Conservation (phyloP, 805 yeast species). For the Cyberlindnera bimundalis region DNA sequence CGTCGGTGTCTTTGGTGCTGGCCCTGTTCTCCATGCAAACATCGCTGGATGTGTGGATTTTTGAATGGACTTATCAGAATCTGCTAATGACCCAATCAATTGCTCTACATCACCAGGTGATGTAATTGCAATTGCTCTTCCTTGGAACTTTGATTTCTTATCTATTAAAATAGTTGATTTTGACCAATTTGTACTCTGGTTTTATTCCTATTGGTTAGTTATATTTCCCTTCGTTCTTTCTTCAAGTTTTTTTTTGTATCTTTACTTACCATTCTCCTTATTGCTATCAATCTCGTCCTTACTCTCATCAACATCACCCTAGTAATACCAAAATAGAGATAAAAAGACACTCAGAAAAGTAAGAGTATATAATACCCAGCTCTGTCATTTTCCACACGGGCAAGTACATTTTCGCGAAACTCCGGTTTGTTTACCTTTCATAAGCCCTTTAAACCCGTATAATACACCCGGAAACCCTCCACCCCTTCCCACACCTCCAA, state of each 20-base stretch:
- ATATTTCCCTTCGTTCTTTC: too few species aligned
- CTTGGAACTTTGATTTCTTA: conserved; percentile 67
- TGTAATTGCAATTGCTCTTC: conserved; percentile 44
- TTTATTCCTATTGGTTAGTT: too few species aligned
- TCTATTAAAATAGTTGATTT: conserved; percentile 40
- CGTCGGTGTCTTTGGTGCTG: conserved; percentile 6
- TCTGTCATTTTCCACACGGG: conserved; percentile 1
- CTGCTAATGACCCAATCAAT: conserved; percentile 40
- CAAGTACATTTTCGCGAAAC: not conserved
- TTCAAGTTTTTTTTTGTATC: too few species aligned
- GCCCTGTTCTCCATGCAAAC: conserved; percentile 59
- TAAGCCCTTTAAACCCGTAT: not conserved
- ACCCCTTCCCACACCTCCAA: too few species aligned
- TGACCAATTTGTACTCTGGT: conserved; percentile 33
- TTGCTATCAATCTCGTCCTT: not conserved
- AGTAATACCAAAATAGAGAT: not conserved
- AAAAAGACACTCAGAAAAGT: not conserved
- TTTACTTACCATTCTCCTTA: conserved; percentile 5
- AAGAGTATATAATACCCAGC: not conserved
- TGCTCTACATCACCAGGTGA: conserved; percentile 40
- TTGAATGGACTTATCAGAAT: conserved; percentile 42
- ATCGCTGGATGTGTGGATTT: conserved; percentile 72
- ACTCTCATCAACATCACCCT: not conserved
- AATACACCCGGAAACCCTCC: too few species aligned
- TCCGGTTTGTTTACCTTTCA: not conserved